Percentiles rank a stretch among this genome's conserved stretches.
phyloP scores from a whole-genome alignment of 257 asterid genomes.

The Ophiorrhiza pumila region DNA sequence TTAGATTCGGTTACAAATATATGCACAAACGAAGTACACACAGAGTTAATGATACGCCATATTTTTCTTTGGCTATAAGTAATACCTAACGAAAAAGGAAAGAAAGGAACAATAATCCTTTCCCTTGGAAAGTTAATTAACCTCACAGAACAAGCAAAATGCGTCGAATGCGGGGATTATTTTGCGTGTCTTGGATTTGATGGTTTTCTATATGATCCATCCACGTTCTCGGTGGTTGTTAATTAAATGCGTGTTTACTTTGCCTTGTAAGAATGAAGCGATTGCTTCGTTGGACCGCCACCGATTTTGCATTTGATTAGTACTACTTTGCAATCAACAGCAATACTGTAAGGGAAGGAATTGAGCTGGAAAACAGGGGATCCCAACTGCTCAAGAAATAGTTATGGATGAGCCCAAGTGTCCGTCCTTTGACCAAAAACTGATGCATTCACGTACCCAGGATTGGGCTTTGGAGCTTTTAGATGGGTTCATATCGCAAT shows the following conservation, averaged over 20 bases:
- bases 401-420: too few species aligned
- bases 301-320: neutral
- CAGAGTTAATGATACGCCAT: too few species aligned
- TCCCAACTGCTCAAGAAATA: neutral
- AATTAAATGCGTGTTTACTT: neutral
- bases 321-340: neutral
- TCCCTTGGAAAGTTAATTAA: neutral
- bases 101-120: neutral
- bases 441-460: too few species aligned
- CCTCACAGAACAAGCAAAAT: neutral
- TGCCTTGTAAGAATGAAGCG: neutral
- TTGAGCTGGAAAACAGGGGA: neutral
- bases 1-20: too few species aligned
- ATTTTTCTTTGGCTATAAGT: neutral
- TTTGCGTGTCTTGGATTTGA: neutral
- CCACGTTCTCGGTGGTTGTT: too few species aligned
- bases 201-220: neutral
- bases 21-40: too few species aligned
- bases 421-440: too few species aligned
- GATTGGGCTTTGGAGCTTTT: too few species aligned
- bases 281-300: neutral
- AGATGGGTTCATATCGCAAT: too few species aligned
- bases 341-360: neutral
- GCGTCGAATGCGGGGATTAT: slow-evolving; percentile 7
- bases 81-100: slow-evolving; percentile 1